Base-by-base conservation (phyloP, 179 eudicot species). In the Beta corolliflora region DNA sequence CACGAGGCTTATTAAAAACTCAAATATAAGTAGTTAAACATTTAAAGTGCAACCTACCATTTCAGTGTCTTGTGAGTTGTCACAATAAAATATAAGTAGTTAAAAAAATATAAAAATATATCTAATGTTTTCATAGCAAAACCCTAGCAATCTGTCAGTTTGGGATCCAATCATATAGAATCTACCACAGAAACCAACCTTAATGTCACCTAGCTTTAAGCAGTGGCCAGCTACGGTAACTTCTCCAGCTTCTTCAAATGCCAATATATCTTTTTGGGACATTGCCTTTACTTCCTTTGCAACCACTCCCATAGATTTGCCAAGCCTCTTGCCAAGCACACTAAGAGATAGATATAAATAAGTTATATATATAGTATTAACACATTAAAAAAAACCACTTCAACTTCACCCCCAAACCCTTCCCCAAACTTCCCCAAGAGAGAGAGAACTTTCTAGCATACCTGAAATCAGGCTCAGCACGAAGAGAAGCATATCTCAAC, bases 381-480 rank as follows among this genome's bases (percentile, higher is more conserved):
- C 54, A 78, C 53, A 45, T 25, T 9, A 68, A 72, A 19, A 77
- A 72, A 19, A 77, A 53, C 7, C 25, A 36, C 55, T 25, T 23
- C 19, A 41, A 69, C 14, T 2, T 14, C 56, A 3, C 6, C 56
- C 18, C 55, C 25, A 0, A 36, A 36, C 41, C 41, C n/a, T n/a
- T n/a, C n/a, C n/a, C n/a, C n/a, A n/a, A n/a, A n/a, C 41, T 36
- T 2, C 41, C 41, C 41, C 41, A 23, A n/a, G 56, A 71, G 56
- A 67, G 65, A 69, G 14, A 72, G 60, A 52, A 9, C 12, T 36
- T 41, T 36, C 55, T 11, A 77, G 71, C 77, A 80, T 84, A 94
- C 98, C 98, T 94, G 88, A 93, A 96, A 81, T 94, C 99, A 69
- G 99, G 99, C 84, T 96, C 99, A 36, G 99, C 99, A 21, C 94